Evolutionary conservation across 345 rosid genomes (phyloP).

Genomic region (Gossypium stocksii): DNA sequence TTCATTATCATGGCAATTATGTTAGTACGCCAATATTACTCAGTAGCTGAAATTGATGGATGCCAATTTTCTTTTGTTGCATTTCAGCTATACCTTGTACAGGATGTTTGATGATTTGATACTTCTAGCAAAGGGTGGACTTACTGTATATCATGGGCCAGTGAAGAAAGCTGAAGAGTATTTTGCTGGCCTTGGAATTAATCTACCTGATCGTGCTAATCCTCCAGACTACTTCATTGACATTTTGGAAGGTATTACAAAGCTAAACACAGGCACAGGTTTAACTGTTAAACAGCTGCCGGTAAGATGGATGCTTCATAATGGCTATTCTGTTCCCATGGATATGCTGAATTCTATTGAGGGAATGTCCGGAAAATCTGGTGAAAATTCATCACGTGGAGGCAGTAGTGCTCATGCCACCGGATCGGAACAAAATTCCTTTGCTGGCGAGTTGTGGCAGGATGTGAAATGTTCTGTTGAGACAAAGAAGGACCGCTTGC

Average conservation of each 20-base stretch:
- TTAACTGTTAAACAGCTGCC: conserved; percentile 78
- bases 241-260: conserved; percentile 85
- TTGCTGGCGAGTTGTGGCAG: conserved; percentile 81
- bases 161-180: conserved; percentile 93
- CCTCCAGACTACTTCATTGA: conserved; percentile 99
- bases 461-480: conserved; percentile 67
- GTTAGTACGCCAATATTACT: background rate
- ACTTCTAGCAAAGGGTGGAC: conserved; percentile 95
- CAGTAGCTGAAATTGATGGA: background rate
- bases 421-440: conserved; percentile 45
- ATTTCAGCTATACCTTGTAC: conserved; percentile 75
- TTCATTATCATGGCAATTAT: background rate
- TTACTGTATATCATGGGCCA: conserved; percentile 87
- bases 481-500: conserved; percentile 53
- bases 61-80: background rate
- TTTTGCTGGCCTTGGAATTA: conserved; percentile 70
- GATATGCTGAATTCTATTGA: conserved; percentile 76
- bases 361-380: conserved; percentile 38
- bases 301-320: conserved; percentile 97
- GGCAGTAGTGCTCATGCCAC: conserved; percentile 21
- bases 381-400: conserved; percentile 54
- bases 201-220: conserved; percentile 83
- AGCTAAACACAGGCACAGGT: conserved; percentile 54
- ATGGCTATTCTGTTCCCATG: conserved; percentile 76
- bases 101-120: conserved; percentile 95